Conservation (phyloP, 805 yeast genomes). For the Ascoidea asiatica region DNA sequence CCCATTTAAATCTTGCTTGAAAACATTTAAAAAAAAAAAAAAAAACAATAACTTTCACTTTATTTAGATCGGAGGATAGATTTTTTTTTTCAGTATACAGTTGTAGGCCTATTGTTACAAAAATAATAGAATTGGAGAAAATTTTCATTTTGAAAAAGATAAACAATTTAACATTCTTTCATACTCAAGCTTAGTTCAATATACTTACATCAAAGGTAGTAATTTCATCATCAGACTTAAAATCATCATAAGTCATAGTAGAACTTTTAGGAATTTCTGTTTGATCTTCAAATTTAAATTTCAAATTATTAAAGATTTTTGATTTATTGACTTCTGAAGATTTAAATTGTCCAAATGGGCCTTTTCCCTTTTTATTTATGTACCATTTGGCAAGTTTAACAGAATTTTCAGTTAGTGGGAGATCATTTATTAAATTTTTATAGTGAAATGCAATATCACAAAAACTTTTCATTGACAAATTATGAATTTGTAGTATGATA, state of each 20-base stretch:
- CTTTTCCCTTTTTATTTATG: too few relatives aligned
- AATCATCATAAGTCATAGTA: background rate
- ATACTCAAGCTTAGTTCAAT: too few relatives aligned
- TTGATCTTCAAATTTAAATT: background rate
- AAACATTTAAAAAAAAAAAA: too few relatives aligned
- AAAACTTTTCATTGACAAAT: constrained; percentile 49
- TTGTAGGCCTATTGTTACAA: too few relatives aligned
- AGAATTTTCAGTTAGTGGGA: background rate
- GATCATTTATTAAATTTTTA: constrained; percentile 47
- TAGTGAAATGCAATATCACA: constrained; percentile 51
- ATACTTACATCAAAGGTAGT: background rate
- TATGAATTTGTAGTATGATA: constrained; percentile 43
- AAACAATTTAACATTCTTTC: too few relatives aligned
- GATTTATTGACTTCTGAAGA: background rate
- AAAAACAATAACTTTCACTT: too few relatives aligned
- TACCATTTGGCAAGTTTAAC: background rate
- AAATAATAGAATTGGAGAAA: too few relatives aligned
- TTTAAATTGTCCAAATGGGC: too few relatives aligned
- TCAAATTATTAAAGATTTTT: background rate
- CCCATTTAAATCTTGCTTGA: too few relatives aligned
- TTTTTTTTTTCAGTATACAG: too few relatives aligned
- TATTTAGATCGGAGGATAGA: too few relatives aligned
- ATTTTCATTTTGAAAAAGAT: too few relatives aligned
- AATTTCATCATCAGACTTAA: background rate
- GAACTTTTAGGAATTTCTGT: background rate